phyloP scores from a whole-genome alignment of 805 yeast species.

The Kodamaea jinghongensis region DNA sequence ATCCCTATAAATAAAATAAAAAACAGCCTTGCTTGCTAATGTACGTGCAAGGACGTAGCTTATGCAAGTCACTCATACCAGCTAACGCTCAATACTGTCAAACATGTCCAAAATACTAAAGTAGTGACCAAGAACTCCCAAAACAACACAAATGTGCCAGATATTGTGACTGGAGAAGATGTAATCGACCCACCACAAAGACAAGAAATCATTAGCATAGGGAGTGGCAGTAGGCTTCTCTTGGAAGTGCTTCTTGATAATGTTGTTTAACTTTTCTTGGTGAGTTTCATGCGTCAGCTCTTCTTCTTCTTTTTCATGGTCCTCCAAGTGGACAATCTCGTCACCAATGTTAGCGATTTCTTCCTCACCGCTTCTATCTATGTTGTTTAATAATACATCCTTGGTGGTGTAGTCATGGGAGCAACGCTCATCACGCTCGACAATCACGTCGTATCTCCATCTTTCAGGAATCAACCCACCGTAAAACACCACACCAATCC shows the following conservation, averaged over 20 bases:
- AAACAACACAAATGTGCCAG: constrained; percentile 90
- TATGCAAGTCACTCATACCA: too few relatives aligned
- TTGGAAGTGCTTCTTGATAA: constrained; percentile 39
- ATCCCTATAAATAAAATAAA: too few relatives aligned
- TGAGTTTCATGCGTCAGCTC: constrained; percentile 12
- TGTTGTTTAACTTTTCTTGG: constrained; percentile 23
- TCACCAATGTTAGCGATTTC: constrained; percentile 32
- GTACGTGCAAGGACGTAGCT: background rate
- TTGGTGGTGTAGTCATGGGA: constrained; percentile 20
- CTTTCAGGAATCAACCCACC: constrained; percentile 89
- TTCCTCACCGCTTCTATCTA: constrained; percentile 38
- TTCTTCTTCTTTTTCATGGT: constrained; percentile 5
- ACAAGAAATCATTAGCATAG: constrained; percentile 39
- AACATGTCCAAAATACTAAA: constrained; percentile 73
- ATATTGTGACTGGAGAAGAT: constrained; percentile 77
- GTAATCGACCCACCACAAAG: constrained; percentile 86
- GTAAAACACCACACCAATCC: constrained; percentile 81
- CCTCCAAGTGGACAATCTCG: constrained; percentile 20
- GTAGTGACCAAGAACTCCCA: constrained; percentile 90
- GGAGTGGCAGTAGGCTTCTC: constrained; percentile 31
- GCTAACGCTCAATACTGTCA: constrained; percentile 23
- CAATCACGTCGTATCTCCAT: constrained; percentile 67
- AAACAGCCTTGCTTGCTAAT: background rate
- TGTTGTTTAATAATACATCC: constrained; percentile 33
- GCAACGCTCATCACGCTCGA: constrained; percentile 41